Percentiles rank a stretch among this genome's conserved stretches.
These are phyloP conservation scores for Metschnikowia vanudenii DNA, from an alignment of 805 yeast species.

Conservation along the genomic window DNA sequence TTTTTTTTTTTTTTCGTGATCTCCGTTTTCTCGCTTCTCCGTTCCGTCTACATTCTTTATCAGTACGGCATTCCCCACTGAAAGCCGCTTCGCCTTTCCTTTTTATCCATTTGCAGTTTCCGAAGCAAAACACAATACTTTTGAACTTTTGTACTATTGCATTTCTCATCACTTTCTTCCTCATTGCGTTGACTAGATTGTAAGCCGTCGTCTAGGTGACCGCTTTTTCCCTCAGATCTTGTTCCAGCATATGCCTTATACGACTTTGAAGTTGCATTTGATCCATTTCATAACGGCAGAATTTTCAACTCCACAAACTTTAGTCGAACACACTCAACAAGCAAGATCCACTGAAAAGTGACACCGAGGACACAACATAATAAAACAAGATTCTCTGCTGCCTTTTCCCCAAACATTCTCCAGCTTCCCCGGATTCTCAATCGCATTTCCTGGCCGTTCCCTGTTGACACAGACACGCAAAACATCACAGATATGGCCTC, in stretches of 20 bases:
- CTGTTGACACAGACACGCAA: neutral
- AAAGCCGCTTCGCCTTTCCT: neutral
- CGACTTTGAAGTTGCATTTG: slow-evolving; percentile 1
- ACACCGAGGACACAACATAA: too few relatives aligned
- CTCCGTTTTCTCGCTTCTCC: too few relatives aligned
- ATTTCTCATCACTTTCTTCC: neutral
- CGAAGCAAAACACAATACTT: neutral
- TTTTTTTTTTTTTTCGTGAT: neutral
- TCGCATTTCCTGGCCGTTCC: neutral
- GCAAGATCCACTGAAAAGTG: neutral
- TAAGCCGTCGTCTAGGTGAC: neutral
- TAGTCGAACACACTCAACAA: neutral
- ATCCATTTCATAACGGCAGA: neutral
- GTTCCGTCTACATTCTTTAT: neutral
- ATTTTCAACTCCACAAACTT: neutral
- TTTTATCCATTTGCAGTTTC: neutral
- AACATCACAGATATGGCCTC: neutral
- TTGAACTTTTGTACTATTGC: neutral
- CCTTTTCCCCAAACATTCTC: neutral
- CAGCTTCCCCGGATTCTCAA: neutral
- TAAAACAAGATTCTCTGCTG: too few relatives aligned
- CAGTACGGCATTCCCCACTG: neutral
- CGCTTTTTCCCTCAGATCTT: neutral
- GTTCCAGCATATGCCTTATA: slow-evolving; percentile 6
- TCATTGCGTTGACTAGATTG: neutral